These are phyloP conservation scores for Blepharisma japonicum DNA, from an alignment of 73 alveolate genomes.

Conservation along the genomic window DNA sequence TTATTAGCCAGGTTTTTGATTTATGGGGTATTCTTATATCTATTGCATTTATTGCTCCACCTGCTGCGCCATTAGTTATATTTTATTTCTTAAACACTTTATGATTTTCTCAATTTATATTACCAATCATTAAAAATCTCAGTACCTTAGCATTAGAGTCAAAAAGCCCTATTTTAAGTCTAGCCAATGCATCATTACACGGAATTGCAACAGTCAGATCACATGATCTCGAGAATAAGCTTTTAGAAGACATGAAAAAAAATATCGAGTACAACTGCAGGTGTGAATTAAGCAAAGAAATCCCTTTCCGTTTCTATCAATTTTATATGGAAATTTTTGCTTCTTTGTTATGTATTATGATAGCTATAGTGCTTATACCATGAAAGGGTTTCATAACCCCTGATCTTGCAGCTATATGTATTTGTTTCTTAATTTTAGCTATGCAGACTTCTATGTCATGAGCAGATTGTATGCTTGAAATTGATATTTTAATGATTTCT, in stretches of 20 bases:
- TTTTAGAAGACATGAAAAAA: neutral
- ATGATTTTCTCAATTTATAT: neutral
- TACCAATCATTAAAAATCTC: neutral
- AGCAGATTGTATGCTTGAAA: neutral
- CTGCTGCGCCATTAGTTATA: neutral
- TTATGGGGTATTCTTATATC: neutral
- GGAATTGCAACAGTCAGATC: neutral
- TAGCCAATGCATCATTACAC: neutral
- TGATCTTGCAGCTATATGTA: neutral
- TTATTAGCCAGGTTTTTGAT: neutral
- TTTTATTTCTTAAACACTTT: neutral
- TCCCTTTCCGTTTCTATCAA: neutral
- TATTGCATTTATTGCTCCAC: neutral
- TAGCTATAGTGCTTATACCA: neutral
- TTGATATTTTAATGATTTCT: neutral
- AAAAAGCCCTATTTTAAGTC: neutral
- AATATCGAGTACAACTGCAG: neutral
- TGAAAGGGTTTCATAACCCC: neutral
- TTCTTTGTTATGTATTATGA: neutral
- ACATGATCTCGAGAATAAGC: neutral
- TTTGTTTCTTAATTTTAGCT: neutral
- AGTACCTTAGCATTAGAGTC: neutral
- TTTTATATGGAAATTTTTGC: neutral
- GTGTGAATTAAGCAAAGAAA: neutral
- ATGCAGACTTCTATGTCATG: neutral